These are phyloP conservation scores for Austroboletus eburneus DNA, from an alignment of 768 basidiomycete genomes.

Conservation along the genomic window DNA sequence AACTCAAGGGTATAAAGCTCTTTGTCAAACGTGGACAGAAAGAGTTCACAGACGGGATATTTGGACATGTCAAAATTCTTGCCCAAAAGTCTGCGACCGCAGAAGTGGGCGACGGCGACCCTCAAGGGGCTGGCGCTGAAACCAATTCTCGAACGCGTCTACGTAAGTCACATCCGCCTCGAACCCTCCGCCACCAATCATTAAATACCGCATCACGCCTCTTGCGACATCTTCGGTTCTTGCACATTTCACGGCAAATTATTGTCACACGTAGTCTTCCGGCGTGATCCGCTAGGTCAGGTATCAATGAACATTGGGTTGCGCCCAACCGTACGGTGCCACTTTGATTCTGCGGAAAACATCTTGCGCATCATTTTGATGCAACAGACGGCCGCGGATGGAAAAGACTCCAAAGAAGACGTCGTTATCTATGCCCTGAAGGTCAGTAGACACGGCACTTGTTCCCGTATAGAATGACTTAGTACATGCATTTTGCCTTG, in stretches of 20 bases:
- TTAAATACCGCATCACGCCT: constrained; percentile 11
- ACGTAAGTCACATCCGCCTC: constrained; percentile 27
- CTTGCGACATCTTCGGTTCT: not conserved
- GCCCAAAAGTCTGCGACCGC: constrained; percentile 25
- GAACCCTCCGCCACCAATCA: constrained; percentile 16
- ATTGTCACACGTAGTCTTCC: constrained; percentile 47
- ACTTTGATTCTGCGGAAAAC: constrained; percentile 52
- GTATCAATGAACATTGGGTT: constrained; percentile 65
- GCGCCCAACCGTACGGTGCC: constrained; percentile 50
- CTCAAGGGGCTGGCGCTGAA: constrained; percentile 6
- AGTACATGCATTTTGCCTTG: constrained; percentile 1
- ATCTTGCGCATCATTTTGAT: constrained; percentile 53
- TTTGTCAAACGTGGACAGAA: constrained; percentile 34
- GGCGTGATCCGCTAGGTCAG: constrained; percentile 66
- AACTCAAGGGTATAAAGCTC: constrained; percentile 50
- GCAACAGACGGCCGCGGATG: constrained; percentile 37
- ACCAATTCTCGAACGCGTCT: constrained; percentile 24
- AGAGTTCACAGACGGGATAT: constrained; percentile 56
- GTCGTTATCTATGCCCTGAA: constrained; percentile 63
- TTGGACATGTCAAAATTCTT: constrained; percentile 59
- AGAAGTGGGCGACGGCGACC: not conserved
- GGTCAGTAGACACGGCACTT: constrained; percentile 33
- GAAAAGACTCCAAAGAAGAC: constrained; percentile 31
- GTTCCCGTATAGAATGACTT: not conserved
- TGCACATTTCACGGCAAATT: not conserved